A percentile compares a stretch with the other conserved stretches of the same genome.
Evolutionary conservation across 2,329 filamentous ascomycete genomes (phyloP).

Genomic region (Herpotrichia juniperi): DNA sequence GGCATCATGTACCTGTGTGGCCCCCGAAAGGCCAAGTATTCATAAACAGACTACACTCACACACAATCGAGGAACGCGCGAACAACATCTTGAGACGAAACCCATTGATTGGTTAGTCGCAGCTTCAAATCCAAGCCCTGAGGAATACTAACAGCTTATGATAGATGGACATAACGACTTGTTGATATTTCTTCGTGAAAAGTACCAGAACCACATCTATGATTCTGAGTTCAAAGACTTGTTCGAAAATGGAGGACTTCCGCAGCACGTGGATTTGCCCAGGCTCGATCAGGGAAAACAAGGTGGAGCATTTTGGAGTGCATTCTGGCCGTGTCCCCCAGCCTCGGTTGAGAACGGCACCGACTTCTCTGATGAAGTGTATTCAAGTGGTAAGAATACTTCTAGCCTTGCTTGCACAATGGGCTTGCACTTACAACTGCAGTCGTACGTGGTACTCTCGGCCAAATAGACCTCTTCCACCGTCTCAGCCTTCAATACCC

Average conservation of each 20-base stretch:
- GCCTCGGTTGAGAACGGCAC: constrained; percentile 62
- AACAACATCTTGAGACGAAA: constrained; percentile 43
- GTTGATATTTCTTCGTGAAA: constrained; percentile 70
- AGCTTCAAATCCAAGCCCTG: background rate
- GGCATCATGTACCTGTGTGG: too few relatives aligned
- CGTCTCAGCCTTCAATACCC: constrained; percentile 70
- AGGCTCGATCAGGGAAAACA: constrained; percentile 73
- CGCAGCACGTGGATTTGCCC: constrained; percentile 77
- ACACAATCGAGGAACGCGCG: constrained; percentile 39
- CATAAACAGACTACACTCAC: background rate
- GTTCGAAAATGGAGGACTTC: constrained; percentile 74
- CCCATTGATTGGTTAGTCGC: constrained; percentile 47
- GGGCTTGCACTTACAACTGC: constrained; percentile 12
- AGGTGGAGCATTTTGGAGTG: constrained; percentile 93
- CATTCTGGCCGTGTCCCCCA: constrained; percentile 76
- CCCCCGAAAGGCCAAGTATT: too few relatives aligned
- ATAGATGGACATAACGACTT: constrained; percentile 91
- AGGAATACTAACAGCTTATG: background rate
- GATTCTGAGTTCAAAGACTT: constrained; percentile 71
- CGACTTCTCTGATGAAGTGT: constrained; percentile 76
- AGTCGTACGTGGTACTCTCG: constrained; percentile 71
- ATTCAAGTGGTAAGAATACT: constrained; percentile 64
- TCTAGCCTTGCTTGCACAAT: background rate
- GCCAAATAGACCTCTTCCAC: constrained; percentile 76
- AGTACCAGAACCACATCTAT: constrained; percentile 81